phyloP scores from a whole-genome alignment of 768 basidiomycete genomes.

The Panaeolus papilionaceus region DNA sequence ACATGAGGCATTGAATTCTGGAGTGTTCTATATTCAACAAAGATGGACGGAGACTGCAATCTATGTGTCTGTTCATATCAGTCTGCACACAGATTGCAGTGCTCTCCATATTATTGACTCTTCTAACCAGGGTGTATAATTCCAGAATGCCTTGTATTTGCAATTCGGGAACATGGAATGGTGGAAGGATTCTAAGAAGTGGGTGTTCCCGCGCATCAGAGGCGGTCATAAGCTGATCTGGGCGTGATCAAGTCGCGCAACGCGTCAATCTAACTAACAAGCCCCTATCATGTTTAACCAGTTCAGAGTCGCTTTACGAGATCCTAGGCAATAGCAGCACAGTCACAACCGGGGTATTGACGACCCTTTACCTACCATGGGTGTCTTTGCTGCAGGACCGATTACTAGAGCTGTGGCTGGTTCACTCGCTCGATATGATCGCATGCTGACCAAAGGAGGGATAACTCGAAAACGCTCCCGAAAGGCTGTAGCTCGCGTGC shows the following conservation, averaged over 20 bases:
- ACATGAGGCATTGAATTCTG: not conserved
- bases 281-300: not conserved
- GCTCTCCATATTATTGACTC: no score
- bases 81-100: no score
- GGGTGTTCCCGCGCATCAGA: not conserved
- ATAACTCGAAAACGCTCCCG: not conserved
- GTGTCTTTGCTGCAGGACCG: not conserved
- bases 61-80: no score
- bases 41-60: not conserved
- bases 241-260: not conserved
- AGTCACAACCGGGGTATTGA: not conserved
- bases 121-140: no score
- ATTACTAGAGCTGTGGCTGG: not conserved
- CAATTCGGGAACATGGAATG: no score
- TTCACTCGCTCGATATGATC: slow-evolving; percentile 1
- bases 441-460: not conserved
- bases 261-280: not conserved
- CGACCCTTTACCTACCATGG: not conserved
- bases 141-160: no score
- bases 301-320: not conserved
- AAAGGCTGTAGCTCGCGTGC: not conserved
- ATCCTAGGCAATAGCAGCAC: not conserved
- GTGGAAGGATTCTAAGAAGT: not conserved
- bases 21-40: not conserved
- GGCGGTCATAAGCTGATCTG: no score